Evolutionary conservation across 441 rosid genomes (phyloP).

Genomic region (Adansonia madagascariensis): DNA sequence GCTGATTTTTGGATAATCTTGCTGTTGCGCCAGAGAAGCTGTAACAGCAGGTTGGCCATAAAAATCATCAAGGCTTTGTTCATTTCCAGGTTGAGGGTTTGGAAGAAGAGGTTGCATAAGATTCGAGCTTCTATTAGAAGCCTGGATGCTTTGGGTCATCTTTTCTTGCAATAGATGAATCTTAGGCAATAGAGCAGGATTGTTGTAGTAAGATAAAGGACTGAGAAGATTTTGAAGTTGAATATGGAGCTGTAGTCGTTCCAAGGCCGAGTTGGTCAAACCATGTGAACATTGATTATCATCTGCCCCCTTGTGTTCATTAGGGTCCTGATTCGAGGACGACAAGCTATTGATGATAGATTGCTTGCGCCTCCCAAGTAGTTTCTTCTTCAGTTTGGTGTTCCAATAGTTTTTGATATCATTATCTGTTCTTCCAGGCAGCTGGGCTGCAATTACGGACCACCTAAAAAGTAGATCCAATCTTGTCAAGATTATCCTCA

Average conservation of each 20-base stretch:
- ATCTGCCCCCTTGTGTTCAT: conserved; percentile 27
- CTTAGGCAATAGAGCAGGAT: conserved; percentile 82
- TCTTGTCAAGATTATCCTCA: neutral
- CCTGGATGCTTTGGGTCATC: conserved; percentile 42
- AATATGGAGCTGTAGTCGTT: conserved; percentile 91
- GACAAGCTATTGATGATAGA: conserved; percentile 38
- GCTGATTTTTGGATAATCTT: conserved; percentile 30
- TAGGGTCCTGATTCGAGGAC: conserved; percentile 35
- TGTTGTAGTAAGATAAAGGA: conserved; percentile 47
- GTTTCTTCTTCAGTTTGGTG: conserved; percentile 87
- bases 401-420: conserved; percentile 97
- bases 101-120: conserved; percentile 36
- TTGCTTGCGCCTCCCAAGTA: conserved; percentile 77
- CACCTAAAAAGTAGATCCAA: conserved; percentile 51
- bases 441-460: conserved; percentile 96
- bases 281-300: conserved; percentile 48
- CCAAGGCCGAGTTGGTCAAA: conserved; percentile 78
- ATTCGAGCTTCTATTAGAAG: conserved; percentile 39
- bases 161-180: conserved; percentile 63
- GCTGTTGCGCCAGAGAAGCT: conserved; percentile 29
- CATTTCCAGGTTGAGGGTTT: conserved; percentile 31
- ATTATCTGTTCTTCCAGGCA: conserved; percentile 95
- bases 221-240: conserved; percentile 74
- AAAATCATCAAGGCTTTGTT: conserved; percentile 21
- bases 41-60: conserved; percentile 22